Base-by-base conservation (phyloP, 2,329 filamentous ascomycete genomes). In the Ophiocordyceps camponoti-rufipedis region DNA sequence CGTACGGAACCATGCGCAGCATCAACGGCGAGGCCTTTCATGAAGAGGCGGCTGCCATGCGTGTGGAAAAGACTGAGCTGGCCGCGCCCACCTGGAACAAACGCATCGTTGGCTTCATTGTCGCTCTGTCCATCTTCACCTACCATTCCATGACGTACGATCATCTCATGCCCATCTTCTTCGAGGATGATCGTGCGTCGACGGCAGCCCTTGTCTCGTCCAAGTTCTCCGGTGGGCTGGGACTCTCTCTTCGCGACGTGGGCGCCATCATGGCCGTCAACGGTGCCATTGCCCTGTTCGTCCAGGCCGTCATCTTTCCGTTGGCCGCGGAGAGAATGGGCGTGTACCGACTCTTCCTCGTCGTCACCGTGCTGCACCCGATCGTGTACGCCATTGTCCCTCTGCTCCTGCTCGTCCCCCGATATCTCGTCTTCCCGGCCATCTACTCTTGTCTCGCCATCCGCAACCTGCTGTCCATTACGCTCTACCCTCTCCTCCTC, bases 131-230 rank as follows among this genome's bases (percentile, higher is more conserved):
- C 41, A 85, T 95, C 50, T 94, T 94, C 65, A 91, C 86, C 5
- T 94, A 94, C 59, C 88, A 95, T 63, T 86, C 82, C 35, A 95
- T 95, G 87, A 87, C 83, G 0, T 95, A 85, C 62, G 89, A 95
- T 56, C 85, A 94, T 58, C 72, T 95, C 1, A 70, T 94, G 45
- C 88, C 88, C 8, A 94, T 95, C 48, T 95, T 94, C 63, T 77
- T 94, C 44, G 87, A 95, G 59, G 87, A 94, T 54, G 71, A 78
- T 39, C 72, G 74, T 29, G 65, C 62, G 49, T 58, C 62, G 10
- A 33, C 28, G 28, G 57, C 66, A 42, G 58, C 65, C 41, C 12
- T 31, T 28, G 29, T 14, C 40, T 70, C 62, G 52, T 65, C 59
- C 39, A 70, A 73, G 56, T 75, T 70, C 1, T 70, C 75, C 9